Percentiles rank a stretch among this genome's conserved stretches.
Evolutionary conservation across 1,139 yeast genomes (phyloP).

Genomic region (Taiozyma onychis): DNA sequence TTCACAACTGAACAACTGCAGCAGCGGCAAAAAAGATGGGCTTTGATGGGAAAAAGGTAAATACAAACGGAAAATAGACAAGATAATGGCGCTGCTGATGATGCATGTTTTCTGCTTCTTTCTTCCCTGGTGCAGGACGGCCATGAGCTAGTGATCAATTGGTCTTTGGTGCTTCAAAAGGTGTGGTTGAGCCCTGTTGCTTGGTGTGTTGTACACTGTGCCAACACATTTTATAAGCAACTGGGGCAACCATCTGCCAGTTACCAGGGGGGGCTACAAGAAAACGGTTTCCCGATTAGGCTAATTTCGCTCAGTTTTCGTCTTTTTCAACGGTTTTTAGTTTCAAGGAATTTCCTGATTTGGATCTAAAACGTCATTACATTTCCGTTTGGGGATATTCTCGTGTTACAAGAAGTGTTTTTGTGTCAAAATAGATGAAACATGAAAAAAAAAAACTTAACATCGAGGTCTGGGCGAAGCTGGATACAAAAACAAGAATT

Average conservation of each 20-base stretch:
- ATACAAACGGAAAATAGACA: not conserved
- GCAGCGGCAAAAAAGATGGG: no score
- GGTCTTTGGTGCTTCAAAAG: not conserved
- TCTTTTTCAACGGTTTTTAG: not conserved
- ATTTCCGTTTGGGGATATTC: not conserved
- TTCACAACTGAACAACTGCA: slow-evolving; percentile 5
- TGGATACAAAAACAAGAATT: no score
- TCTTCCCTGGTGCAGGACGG: not conserved
- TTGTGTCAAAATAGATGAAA: not conserved
- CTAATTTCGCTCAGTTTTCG: not conserved
- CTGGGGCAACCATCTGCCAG: not conserved
- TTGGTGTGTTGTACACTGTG: no score
- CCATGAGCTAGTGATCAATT: not conserved
- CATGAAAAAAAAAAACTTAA: not conserved
- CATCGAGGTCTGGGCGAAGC: no score
- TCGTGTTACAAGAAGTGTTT: not conserved
- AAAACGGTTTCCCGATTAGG: not conserved
- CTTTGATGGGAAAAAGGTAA: not conserved
- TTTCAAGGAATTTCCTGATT: not conserved
- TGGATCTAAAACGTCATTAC: not conserved
- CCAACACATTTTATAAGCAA: not conserved
- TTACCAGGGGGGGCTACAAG: no score
- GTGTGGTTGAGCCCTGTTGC: no score
- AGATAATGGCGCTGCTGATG: not conserved
- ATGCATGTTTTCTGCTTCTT: not conserved